Percentiles rank a stretch among this genome's conserved stretches.
Conservation (phyloP, 75 land plant species). For the Picea glauca region DNA sequence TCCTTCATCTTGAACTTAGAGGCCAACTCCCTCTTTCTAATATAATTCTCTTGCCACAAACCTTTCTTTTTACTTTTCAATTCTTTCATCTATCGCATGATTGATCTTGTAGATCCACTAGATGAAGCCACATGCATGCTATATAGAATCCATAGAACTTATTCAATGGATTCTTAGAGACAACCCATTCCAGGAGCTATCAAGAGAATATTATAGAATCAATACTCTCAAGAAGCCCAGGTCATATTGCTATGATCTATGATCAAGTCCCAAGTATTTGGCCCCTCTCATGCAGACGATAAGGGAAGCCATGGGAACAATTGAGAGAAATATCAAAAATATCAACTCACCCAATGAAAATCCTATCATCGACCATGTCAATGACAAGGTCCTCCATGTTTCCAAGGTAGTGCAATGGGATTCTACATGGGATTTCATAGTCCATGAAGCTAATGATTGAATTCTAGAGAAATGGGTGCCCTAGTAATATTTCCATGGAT, state of each 20-base stretch:
- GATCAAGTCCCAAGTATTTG: conserved; percentile 81
- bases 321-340: conserved; percentile 67
- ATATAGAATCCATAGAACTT: conserved; percentile 84
- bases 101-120: too few species aligned
- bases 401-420: neutral
- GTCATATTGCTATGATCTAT: conserved; percentile 66
- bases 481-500: conserved; percentile 47
- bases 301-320: conserved; percentile 65
- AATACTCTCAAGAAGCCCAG: too few species aligned
- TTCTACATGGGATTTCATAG: conserved; percentile 13
- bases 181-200: conserved; percentile 62
- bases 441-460: conserved; percentile 58
- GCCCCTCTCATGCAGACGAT: conserved; percentile 78
- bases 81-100: too few species aligned
- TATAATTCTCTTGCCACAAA: too few species aligned
- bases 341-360: conserved; percentile 87
- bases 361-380: conserved; percentile 71
- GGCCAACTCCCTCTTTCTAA: too few species aligned
- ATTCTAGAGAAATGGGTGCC: conserved; percentile 59
- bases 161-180: conserved; percentile 73
- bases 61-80: too few species aligned
- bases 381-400: conserved; percentile 22
- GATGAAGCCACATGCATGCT: conserved; percentile 54
- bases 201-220: too few species aligned
- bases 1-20: too few species aligned